A percentile compares a stretch with the other conserved stretches of the same genome.
Evolutionary conservation across 306 rosid species (phyloP).

Genomic region (Vigna mungo): DNA sequence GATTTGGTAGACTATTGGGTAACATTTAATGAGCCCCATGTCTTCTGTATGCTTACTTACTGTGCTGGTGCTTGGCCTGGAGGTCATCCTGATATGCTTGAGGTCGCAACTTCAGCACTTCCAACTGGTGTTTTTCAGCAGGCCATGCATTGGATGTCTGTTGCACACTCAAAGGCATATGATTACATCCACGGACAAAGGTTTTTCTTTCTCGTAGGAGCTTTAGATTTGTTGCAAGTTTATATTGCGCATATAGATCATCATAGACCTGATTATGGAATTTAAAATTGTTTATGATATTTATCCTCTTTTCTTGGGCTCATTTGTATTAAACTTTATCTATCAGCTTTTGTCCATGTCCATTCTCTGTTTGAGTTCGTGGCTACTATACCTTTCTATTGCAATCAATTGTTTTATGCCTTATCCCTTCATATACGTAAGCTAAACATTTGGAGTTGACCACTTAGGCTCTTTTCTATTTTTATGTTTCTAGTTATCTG

Average conservation of each 20-base stretch:
- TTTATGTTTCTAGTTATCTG: constrained; percentile 39
- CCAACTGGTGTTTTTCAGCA: constrained; percentile 93
- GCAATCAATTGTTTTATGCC: constrained; percentile 25
- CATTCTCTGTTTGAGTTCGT: constrained; percentile 19
- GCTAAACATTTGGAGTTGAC: constrained; percentile 35
- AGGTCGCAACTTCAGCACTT: constrained; percentile 86
- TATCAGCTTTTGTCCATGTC: constrained; percentile 3
- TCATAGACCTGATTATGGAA: not conserved
- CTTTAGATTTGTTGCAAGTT: constrained; percentile 42
- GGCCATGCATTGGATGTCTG: constrained; percentile 97
- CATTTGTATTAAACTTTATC: constrained; percentile 5
- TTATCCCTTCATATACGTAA: constrained; percentile 28
- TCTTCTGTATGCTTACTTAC: constrained; percentile 87
- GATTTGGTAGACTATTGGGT: constrained; percentile 91
- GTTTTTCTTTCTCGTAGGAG: constrained; percentile 52
- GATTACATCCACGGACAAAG: constrained; percentile 80
- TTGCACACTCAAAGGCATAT: constrained; percentile 93
- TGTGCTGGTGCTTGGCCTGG: constrained; percentile 99
- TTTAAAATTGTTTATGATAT: constrained; percentile 27
- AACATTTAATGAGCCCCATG: constrained; percentile 95
- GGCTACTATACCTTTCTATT: constrained; percentile 3
- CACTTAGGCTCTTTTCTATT: constrained; percentile 31
- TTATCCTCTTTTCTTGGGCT: constrained; percentile 21
- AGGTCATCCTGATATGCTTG: constrained; percentile 98
- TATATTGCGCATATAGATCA: constrained; percentile 10